Conservation (phyloP, 257 asterid species). For the Solanum pimpinellifolium region DNA sequence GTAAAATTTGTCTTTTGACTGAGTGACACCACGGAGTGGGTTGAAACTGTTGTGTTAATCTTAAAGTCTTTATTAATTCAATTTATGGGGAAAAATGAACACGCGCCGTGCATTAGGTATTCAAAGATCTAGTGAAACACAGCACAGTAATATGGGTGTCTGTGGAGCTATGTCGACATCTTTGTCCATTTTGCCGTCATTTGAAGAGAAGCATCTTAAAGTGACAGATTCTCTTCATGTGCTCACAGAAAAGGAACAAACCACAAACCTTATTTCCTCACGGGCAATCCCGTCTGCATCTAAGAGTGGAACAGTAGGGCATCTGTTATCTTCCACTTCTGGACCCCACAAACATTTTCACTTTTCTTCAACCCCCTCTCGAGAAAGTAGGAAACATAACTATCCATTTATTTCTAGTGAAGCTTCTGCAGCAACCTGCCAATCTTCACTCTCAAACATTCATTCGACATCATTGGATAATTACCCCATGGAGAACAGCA, state of each 20-base stretch:
- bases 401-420: conserved; percentile 28
- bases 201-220: conserved; percentile 34
- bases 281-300: conserved; percentile 18
- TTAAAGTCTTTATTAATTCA: not conserved
- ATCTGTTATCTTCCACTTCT: conserved; percentile 35
- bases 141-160: conserved; percentile 22
- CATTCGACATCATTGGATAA: conserved; percentile 17
- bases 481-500: conserved; percentile 9
- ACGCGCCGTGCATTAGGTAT: conserved; percentile 42
- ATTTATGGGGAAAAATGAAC: conserved; percentile 30
- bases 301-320: conserved; percentile 18
- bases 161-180: conserved; percentile 38
- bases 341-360: conserved; percentile 14
- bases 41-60: not conserved
- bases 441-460: conserved; percentile 13
- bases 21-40: not conserved
- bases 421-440: conserved; percentile 14
- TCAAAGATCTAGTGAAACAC: conserved; percentile 34
- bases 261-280: conserved; percentile 17
- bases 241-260: conserved; percentile 27
- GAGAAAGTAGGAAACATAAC: conserved; percentile 9
- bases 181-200: conserved; percentile 27
- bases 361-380: conserved; percentile 22
- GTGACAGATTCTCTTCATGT: conserved; percentile 42
- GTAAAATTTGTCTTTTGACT: not conserved